Base-by-base conservation (phyloP, 495 filamentous ascomycete genomes). In the Coniosporium apollinis region DNA sequence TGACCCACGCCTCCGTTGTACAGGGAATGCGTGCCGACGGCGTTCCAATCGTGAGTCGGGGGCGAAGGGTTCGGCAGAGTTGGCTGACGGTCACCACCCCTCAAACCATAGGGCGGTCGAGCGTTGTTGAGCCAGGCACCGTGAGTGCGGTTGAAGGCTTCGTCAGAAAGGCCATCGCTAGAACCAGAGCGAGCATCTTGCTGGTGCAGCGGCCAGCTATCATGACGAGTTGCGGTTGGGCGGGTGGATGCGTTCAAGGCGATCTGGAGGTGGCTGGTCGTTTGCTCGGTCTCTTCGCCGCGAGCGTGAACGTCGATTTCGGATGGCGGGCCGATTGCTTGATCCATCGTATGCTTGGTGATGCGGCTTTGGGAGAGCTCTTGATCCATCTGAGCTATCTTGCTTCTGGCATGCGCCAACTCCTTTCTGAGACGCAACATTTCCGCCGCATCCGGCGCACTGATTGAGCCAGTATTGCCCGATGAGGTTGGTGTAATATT, bases 361-460 rank as follows among this genome's bases (percentile, higher is more conserved):
- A 72, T 71, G 28, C 82, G 81, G 7, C 65, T 78, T 39, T 87
- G 79, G 18, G 77, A 66, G 36, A 94, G 67, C 54, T 94, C 83
- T 38, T 85, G 72, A 41, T 83, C 82, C 55, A 93, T 78, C 13
- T 73, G 65, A 37, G 73, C 76, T 52, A 97, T 85, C 42, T 74
- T 78, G 46, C 69, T 72, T 43, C 81, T 78, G 16, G 85, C 83
- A 42, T 69, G 72, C 37, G 78, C 71, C 10, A 97, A 67, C 55
- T 96, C 78, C 36, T 69, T 61, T 41, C 71, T 70, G 30, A 91
- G 65, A 26, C 68, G 69, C 41, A 60, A 45, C 30, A 77, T 47
- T 39, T 77, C 71, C 5, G 50, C 47, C 8, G 53, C 49, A 19
- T 62, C 62, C 14, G 54, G 45, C 14, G 55, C 46, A 21, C 28